Evolutionary conservation across 2,329 filamentous ascomycete genomes (phyloP).

Genomic region (Thermomyces lanuginosus): DNA sequence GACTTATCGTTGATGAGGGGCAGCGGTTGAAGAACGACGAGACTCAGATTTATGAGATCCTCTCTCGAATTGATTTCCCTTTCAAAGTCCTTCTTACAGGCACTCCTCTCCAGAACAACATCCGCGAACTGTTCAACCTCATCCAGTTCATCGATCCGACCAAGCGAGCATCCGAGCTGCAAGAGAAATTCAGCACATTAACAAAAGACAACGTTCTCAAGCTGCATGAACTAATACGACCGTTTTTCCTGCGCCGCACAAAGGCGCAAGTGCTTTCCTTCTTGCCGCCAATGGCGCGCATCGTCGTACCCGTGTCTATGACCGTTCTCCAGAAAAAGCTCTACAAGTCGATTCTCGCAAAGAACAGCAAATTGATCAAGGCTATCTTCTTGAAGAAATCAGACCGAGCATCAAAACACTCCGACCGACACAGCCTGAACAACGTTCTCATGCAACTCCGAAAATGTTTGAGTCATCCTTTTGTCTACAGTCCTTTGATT

Average conservation of each 20-base stretch:
- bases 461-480: constrained; percentile 90
- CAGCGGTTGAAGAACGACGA: constrained; percentile 90
- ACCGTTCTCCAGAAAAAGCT: constrained; percentile 82
- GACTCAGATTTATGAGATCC: constrained; percentile 59
- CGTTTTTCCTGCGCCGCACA: constrained; percentile 57
- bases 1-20: constrained; percentile 83
- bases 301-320: constrained; percentile 94
- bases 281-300: constrained; percentile 80
- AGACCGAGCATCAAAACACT: constrained; percentile 41
- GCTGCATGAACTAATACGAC: constrained; percentile 68
- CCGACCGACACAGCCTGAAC: constrained; percentile 65
- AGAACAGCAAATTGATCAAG: constrained; percentile 76
- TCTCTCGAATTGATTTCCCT: constrained; percentile 57
- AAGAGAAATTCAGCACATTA: constrained; percentile 59
- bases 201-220: constrained; percentile 66
- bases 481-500: constrained; percentile 78
- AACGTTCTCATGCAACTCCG: constrained; percentile 93
- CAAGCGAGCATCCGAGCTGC: constrained; percentile 54
- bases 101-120: constrained; percentile 73
- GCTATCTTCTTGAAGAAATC: constrained; percentile 58
- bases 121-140: constrained; percentile 88
- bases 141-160: constrained; percentile 75
- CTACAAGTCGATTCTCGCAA: constrained; percentile 82
- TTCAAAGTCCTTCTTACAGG: constrained; percentile 75
- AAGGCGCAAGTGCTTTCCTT: constrained; percentile 85